These are phyloP conservation scores for Sugiyamaella neomexicana DNA, from an alignment of 1,139 yeast genomes.

Conservation along the genomic window DNA sequence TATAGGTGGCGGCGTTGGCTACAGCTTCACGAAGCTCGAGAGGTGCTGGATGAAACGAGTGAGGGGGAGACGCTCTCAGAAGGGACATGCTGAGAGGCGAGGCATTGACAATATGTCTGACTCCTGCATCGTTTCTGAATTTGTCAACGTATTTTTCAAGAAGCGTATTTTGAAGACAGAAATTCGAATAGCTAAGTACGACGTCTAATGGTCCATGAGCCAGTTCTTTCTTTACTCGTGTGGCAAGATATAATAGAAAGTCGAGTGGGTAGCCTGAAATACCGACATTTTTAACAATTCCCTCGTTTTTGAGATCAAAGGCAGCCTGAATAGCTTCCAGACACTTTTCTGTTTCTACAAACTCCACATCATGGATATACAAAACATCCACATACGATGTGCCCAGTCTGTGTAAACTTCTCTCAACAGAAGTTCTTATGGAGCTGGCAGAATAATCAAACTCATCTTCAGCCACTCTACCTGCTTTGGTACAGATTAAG, in stretches of 20 bases:
- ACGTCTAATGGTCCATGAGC: slow-evolving; percentile 61
- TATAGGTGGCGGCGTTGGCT: slow-evolving; percentile 50
- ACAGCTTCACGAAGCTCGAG: slow-evolving; percentile 58
- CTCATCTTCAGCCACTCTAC: slow-evolving; percentile 63
- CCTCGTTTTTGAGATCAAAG: slow-evolving; percentile 59
- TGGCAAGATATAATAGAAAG: slow-evolving; percentile 48
- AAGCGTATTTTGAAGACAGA: slow-evolving; percentile 76
- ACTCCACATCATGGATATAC: slow-evolving; percentile 87
- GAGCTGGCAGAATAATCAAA: slow-evolving; percentile 70
- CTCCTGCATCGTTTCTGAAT: slow-evolving; percentile 55
- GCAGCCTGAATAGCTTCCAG: slow-evolving; percentile 65
- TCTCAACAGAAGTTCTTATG: slow-evolving; percentile 60
- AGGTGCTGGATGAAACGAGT: slow-evolving; percentile 79
- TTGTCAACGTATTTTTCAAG: slow-evolving; percentile 52
- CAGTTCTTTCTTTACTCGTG: slow-evolving; percentile 41
- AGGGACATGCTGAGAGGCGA: slow-evolving; percentile 89
- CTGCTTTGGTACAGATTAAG: slow-evolving; percentile 83
- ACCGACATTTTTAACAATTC: slow-evolving; percentile 66
- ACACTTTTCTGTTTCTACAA: slow-evolving; percentile 57
- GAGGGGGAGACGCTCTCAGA: slow-evolving; percentile 65
- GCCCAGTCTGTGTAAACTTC: slow-evolving; percentile 65
- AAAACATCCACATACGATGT: slow-evolving; percentile 75
- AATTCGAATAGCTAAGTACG: slow-evolving; percentile 75
- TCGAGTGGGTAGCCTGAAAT: slow-evolving; percentile 86
- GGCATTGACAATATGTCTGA: slow-evolving; percentile 67